Evolutionary conservation across 371 early-diverging fungal genomes (phyloP), one percentile per base, ranked within the genome.

Genomic region (Circinella umbellata): DNA sequence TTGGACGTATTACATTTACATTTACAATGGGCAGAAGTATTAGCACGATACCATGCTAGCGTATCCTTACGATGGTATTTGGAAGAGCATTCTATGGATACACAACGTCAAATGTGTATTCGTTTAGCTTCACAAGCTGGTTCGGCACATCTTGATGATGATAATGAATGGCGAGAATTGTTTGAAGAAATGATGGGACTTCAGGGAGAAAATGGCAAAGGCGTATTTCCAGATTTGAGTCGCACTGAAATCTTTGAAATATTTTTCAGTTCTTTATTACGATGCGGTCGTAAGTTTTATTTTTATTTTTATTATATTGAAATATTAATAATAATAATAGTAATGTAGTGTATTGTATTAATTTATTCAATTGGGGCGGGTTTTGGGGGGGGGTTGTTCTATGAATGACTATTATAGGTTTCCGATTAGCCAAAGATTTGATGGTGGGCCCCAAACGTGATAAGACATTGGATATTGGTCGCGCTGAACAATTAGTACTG

Each of bases 91-190:
- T 76, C 86, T 15, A 73, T 74, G 2, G 77, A 75, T 37, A 61
- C 75, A 17, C 90, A 91, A 73, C 83, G 83, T 13, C 88, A 88
- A 38, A 79, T 93, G 57, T 84, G 90, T 63, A 76, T 85, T 27
- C 83, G 87, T 46, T 86, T 94, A 83, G 89, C 91, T 3, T 81
- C 91, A 35, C 85, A 83, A 37, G 87, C 90, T 17, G 83, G 87
- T 62, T 86, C 87, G 0, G 80, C 76, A 10, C 81, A 84, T 20
- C 88, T 89, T 64, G 86, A 87, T 62, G 81, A 78, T 20, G 92
- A 93, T 53, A 87, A 90, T 71, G 90, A 91, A 48, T 94, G 93
- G 93, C 80, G 81, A 35, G 79, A 84, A 51, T 76, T 94, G 13
- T 72, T 90, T 35, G 90, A 90, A 36, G 90, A 92, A 70, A 86